Percentiles rank a stretch among this genome's conserved stretches.
Conservation (phyloP, 2,329 filamentous ascomycete species). For the Kalaharituber pfeilii region DNA sequence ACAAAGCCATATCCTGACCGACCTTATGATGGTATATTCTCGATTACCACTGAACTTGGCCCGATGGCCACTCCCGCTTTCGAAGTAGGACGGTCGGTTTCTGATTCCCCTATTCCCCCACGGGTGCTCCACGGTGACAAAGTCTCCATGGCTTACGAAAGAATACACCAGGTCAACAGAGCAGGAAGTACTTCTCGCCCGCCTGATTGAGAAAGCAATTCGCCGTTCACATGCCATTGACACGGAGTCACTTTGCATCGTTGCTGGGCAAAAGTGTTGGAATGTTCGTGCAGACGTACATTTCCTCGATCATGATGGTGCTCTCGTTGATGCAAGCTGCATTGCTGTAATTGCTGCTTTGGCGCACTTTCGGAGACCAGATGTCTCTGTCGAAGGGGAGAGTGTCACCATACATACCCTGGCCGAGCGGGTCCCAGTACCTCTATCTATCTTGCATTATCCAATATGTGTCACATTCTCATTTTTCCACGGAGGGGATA, state of each 20-base stretch:
- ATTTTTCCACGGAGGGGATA: conserved; percentile 54
- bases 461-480: conserved; percentile 83
- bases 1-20: conserved; percentile 70
- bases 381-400: conserved; percentile 72
- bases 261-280: conserved; percentile 84
- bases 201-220: conserved; percentile 83
- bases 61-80: conserved; percentile 85
- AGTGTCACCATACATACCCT: conserved; percentile 67
- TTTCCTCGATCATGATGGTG: conserved; percentile 78
- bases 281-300: conserved; percentile 81
- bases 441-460: conserved; percentile 77
- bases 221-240: conserved; percentile 83
- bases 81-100: conserved; percentile 51
- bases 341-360: conserved; percentile 75
- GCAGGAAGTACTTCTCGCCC: conserved; percentile 67
- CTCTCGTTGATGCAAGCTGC: conserved; percentile 70
- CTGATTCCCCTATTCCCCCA: conserved; percentile 8
- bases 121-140: neutral
- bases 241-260: conserved; percentile 85
- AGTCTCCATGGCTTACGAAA: neutral
- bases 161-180: conserved; percentile 48
- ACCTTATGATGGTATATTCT: conserved; percentile 90
- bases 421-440: conserved; percentile 75
- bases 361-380: conserved; percentile 78
- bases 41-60: conserved; percentile 74